Evolutionary conservation across 768 basidiomycete species (phyloP).

Genomic region (Dendrothele bispora): DNA sequence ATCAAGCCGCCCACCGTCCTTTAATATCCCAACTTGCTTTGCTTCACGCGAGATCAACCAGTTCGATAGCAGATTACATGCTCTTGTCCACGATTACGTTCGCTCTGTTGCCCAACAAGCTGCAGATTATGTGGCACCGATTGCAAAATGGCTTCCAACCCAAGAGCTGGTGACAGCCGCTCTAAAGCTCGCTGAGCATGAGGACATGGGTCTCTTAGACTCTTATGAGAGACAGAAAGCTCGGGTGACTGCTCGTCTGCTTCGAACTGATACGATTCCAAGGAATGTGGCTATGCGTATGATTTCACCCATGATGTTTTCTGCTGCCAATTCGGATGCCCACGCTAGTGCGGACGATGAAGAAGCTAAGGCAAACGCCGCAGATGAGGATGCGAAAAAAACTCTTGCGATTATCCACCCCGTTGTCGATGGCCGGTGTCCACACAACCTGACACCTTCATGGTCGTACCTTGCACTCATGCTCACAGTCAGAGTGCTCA

Average conservation of each 20-base stretch:
- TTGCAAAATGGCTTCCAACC: constrained; percentile 10
- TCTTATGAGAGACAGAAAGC: constrained; percentile 32
- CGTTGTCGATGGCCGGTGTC: constrained; percentile 32
- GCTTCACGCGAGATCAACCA: constrained; percentile 2
- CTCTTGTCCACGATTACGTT: constrained; percentile 1
- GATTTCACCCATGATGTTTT: constrained; percentile 8
- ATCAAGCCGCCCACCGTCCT: constrained; percentile 5
- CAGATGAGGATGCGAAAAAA: no score
- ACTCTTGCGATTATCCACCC: constrained; percentile 31
- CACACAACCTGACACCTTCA: no score
- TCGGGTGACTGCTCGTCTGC: constrained; percentile 9
- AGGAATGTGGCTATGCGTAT: constrained; percentile 8
- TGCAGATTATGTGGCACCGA: constrained; percentile 8
- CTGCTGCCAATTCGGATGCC: constrained; percentile 7
- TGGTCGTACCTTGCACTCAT: no score
- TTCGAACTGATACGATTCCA: constrained; percentile 6
- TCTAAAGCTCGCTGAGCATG: constrained; percentile 10
- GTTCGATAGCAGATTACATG: constrained; percentile 4
- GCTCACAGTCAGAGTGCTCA: no score
- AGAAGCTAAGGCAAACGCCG: constrained; percentile 7
- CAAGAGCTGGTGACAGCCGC: constrained; percentile 10
- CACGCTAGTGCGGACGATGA: constrained; percentile 10
- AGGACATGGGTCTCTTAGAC: constrained; percentile 12
- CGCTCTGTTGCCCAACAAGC: no score
- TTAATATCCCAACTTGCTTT: neutral